phyloP scores from a whole-genome alignment of 192 early-diverging fungal species.

The Linnemannia schmuckeri region DNA sequence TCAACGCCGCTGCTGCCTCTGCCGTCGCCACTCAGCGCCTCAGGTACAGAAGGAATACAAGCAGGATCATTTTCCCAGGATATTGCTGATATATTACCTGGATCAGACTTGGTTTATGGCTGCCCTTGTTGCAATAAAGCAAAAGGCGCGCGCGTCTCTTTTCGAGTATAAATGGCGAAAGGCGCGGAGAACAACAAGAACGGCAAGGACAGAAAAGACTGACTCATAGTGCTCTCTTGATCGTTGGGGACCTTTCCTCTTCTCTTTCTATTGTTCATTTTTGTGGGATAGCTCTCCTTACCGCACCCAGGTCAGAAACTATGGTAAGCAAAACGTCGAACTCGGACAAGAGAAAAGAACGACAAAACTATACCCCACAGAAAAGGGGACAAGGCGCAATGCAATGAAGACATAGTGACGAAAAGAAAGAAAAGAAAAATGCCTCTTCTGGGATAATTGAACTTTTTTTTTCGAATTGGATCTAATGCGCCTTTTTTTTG shows the following conservation, averaged over 20 bases:
- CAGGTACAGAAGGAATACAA: slow-evolving; percentile 21
- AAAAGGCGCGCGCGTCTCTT: not conserved
- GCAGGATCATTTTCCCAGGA: not conserved
- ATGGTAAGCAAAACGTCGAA: slow-evolving; percentile 26
- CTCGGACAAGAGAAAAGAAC: not conserved
- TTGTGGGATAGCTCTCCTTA: slow-evolving; percentile 36
- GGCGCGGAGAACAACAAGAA: not conserved
- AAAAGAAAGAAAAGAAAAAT: not conserved
- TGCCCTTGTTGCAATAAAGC: not conserved
- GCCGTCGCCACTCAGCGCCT: slow-evolving; percentile 43
- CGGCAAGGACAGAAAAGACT: not conserved
- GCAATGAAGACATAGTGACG: slow-evolving; percentile 6
- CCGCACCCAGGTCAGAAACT: slow-evolving; percentile 52
- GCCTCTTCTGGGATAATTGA: not conserved
- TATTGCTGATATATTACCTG: not conserved
- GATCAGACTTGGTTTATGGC: not conserved
- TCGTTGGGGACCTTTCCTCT: not conserved
- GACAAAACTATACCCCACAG: not conserved
- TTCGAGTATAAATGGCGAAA: not conserved
- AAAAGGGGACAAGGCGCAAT: not conserved
- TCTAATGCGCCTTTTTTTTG: slow-evolving; percentile 13
- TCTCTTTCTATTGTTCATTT: not conserved
- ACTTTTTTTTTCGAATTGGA: not conserved
- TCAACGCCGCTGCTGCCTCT: slow-evolving; percentile 47
- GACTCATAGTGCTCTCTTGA: not conserved